These are phyloP conservation scores for Physaria fendleri DNA, from an alignment of 345 rosid species.

Conservation along the genomic window DNA sequence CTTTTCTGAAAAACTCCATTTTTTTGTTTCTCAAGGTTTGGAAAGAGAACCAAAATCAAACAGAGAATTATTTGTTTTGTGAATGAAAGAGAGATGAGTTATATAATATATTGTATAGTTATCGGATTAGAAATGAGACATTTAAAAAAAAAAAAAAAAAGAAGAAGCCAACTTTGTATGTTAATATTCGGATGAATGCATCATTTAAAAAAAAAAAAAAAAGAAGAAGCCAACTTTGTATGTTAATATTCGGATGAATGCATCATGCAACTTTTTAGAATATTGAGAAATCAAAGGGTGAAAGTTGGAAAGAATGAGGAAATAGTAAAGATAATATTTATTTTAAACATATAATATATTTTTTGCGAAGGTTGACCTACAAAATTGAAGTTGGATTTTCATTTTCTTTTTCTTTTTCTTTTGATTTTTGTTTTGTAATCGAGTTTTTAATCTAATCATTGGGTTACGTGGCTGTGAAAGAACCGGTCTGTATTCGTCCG, in stretches of 20 bases:
- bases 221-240: slow-evolving; percentile 27
- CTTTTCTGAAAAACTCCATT: no score
- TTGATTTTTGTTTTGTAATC: neutral
- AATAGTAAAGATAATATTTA: neutral
- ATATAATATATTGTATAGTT: no score
- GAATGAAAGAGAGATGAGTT: no score
- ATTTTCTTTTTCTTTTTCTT: no score
- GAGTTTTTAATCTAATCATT: neutral
- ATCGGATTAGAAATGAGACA: no score
- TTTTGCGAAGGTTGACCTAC: slow-evolving; percentile 9
- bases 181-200: slow-evolving; percentile 24
- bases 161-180: slow-evolving; percentile 27
- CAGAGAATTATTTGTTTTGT: no score
- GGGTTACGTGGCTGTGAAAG: slow-evolving; percentile 2
- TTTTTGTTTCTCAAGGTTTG: no score
- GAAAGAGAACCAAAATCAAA: no score
- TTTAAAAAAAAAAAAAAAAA: no score
- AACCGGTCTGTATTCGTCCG: slow-evolving; percentile 6
- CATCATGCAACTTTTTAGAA: slow-evolving; percentile 15
- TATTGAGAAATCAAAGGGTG: slow-evolving; percentile 5
- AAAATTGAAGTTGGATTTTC: neutral
- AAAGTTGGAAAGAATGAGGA: slow-evolving; percentile 8
- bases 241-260: slow-evolving; percentile 23
- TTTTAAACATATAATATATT: neutral
- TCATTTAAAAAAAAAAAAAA: no score